Base-by-base conservation (phyloP, 2,329 filamentous ascomycete genomes). In the Fusarium sp. region DNA sequence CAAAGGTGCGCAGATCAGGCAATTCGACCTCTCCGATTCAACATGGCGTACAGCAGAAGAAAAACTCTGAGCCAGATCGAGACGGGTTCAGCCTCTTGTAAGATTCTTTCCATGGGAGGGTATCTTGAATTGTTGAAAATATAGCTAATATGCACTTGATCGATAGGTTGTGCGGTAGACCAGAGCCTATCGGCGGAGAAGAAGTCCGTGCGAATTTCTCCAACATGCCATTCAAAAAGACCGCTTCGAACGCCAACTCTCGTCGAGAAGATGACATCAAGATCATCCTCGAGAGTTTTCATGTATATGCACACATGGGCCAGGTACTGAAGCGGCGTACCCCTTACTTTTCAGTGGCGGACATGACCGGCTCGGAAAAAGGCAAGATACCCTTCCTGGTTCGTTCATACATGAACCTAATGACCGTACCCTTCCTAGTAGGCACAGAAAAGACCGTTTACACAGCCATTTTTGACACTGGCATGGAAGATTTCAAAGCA, bases 351-450 rank as follows among this genome's bases (percentile, higher is more conserved):
- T 41, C 39, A 41, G 39, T 41, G 9, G 39, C 1, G n/a, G 39
- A 41, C 10, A 6, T 41, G 5, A 0, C 1, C 18, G n/a, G 11
- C 0, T 2, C n/a, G n/a, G n/a, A 1, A 6, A 3, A 41, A 41
- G 39, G 39, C n/a, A 41, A 41, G 39, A 41, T 41, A 41, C 5
- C n/a, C 5, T 5, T 13, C 9, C 39, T 41, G 1, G 3, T 20
- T 41, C 10, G 1, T 20, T 3, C n/a, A 20, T 20, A 41, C 9
- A 5, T 6, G 20, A 13, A 0, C 39, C 39, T 41, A 41, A 41
- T 13, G 9, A 11, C 3, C 1, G 39, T 5, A 41, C n/a, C n/a
- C n/a, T n/a, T n/a, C n/a, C n/a, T n/a, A n/a, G n/a, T n/a, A n/a
- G n/a, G n/a, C n/a, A 20, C 18, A 2, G 1, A 0, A 20, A 41